Evolutionary conservation across 768 basidiomycete species (phyloP).

Genomic region (Megacollybia marginata): DNA sequence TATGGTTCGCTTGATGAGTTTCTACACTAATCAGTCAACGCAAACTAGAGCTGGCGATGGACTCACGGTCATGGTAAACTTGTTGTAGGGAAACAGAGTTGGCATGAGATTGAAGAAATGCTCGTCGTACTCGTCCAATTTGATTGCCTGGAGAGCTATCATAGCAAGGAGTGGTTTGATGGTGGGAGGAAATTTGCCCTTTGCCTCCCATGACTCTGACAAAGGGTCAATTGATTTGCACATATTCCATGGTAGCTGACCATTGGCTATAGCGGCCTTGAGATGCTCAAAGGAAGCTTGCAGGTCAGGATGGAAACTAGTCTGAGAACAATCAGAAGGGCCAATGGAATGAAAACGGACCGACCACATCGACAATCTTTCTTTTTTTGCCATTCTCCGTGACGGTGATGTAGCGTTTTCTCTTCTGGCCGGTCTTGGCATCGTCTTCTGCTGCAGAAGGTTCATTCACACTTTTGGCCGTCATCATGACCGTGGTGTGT

Average conservation of each 20-base stretch:
- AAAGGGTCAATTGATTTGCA: background rate
- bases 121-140: slow-evolving; percentile 85
- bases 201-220: slow-evolving; percentile 68
- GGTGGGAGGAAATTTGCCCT: slow-evolving; percentile 82
- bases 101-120: slow-evolving; percentile 90
- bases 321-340: slow-evolving; percentile 25
- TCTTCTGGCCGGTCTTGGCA: slow-evolving; percentile 37
- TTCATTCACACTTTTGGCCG: background rate
- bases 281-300: slow-evolving; percentile 55
- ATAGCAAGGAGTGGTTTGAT: slow-evolving; percentile 69
- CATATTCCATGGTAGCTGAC: slow-evolving; percentile 22
- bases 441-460: slow-evolving; percentile 6
- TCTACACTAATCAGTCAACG: slow-evolving; percentile 35
- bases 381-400: slow-evolving; percentile 63
- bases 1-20: slow-evolving; percentile 89
- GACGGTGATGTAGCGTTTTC: slow-evolving; percentile 45
- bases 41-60: background rate
- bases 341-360: slow-evolving; percentile 10
- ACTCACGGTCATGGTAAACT: slow-evolving; percentile 84
- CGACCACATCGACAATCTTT: slow-evolving; percentile 60
- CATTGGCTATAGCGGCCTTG: slow-evolving; percentile 50
- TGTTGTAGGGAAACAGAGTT: slow-evolving; percentile 85
- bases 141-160: slow-evolving; percentile 71
- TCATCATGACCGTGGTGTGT: background rate
- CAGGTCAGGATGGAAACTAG: slow-evolving; percentile 66